A percentile compares a stretch with the other conserved stretches of the same genome.
phyloP scores from a whole-genome alignment of 768 basidiomycete genomes.

The Stropharia rugosoannulata region DNA sequence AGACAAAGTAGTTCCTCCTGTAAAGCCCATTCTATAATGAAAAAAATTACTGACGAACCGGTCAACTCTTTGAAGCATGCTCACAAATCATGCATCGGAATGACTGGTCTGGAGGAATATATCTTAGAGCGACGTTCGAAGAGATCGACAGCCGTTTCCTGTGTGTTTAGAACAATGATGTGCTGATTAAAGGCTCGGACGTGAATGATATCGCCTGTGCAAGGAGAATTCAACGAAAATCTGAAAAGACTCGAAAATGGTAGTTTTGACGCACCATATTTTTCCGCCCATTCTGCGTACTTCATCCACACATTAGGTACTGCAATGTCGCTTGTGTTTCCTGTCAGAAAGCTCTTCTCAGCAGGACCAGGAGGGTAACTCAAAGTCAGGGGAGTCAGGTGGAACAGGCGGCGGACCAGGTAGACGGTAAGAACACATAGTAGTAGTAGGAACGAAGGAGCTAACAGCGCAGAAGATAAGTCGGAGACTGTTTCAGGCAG shows the following conservation, averaged over 20 bases:
- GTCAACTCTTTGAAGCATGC: neutral
- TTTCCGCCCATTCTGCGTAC: neutral
- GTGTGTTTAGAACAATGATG: neutral
- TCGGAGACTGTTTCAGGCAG: no score
- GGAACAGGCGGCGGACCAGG: no score
- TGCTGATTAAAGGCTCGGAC: neutral
- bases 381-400: neutral
- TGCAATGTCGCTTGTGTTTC: neutral
- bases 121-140: neutral
- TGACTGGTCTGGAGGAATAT: neutral
- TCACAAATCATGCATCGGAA: neutral
- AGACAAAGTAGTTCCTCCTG: neutral
- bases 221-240: neutral
- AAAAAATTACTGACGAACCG: no score
- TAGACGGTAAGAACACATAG: no score
- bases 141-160: neutral
- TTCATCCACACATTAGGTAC: neutral
- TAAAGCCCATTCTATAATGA: neutral
- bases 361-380: neutral
- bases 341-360: neutral
- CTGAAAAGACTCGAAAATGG: neutral
- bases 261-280: neutral
- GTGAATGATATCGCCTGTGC: neutral
- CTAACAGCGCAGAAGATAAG: no score
- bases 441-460: no score